Evolutionary conservation across 2,329 filamentous ascomycete species (phyloP), one percentile per base, ranked within the genome.

Genomic region (Sordariomycetes sp.): DNA sequence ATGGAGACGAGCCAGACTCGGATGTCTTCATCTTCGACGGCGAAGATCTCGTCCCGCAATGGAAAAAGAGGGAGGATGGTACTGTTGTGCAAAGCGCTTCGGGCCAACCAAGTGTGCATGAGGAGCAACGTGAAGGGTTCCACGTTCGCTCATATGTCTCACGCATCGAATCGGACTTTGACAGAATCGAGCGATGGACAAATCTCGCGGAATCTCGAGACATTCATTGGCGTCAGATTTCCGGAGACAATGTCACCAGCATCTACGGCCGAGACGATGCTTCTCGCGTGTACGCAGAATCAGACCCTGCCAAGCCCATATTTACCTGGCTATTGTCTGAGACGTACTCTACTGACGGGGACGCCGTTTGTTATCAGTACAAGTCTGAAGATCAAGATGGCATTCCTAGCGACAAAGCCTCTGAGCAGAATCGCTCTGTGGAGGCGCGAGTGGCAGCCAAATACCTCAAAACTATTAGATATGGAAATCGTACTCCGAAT

Each of bases 31-130:
- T 51, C 10, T 17, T 52, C 15, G 32, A 40, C 8, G 44, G 39
- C 3, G 50, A 53, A 15, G 51, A 55, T 27, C 44, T 55, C 7
- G 50, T 55, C 8, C 46, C 47, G 17, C 10, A 19, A 32, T 8
- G 30, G 28, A 20, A 10, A 15, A 30, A 6, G 31, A 35, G 16
- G 39, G 32, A 7, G 19, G 8, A 5, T 5, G 17, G 15, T 8
- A 3, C 12, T 5, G 32, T 14, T 10, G n/a, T 15, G 10, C 42
- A 42, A 23, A n/a, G 3, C 2, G n/a, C n/a, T n/a, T n/a, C n/a
- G n/a, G n/a, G n/a, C n/a, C n/a, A n/a, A n/a, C n/a, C n/a, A n/a
- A n/a, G n/a, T n/a, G n/a, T n/a, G n/a, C n/a, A n/a, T n/a, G n/a
- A n/a, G n/a, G n/a, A n/a, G n/a, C n/a, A n/a, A n/a, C n/a, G n/a